Evolutionary conservation across 176 grass and related monocot genomes (phyloP).

Genomic region (Thinopyrum elongatum): DNA sequence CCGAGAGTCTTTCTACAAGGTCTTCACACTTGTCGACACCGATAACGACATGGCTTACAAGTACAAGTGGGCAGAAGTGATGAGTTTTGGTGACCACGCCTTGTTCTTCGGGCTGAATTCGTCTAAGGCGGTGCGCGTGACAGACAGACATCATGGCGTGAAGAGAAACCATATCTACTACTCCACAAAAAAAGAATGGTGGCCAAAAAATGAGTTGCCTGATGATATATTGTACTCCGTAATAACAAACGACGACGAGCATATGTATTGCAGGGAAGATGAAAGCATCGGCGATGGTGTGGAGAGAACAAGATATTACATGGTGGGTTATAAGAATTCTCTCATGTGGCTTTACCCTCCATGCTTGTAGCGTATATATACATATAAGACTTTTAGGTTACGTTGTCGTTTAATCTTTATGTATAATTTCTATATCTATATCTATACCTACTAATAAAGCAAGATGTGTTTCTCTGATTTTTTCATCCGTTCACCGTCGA

Average conservation of each 20-base stretch:
- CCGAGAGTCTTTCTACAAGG: background rate
- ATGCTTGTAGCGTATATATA: background rate
- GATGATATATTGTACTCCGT: background rate
- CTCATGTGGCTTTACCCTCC: background rate
- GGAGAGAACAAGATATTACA: background rate
- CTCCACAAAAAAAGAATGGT: background rate
- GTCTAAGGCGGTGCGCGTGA: background rate
- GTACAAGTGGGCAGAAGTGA: background rate
- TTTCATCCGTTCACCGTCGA: too few relatives aligned
- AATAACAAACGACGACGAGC: background rate
- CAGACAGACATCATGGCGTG: background rate
- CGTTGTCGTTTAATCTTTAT: too few relatives aligned
- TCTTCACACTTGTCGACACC: background rate
- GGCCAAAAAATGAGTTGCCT: background rate
- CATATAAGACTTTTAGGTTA: background rate
- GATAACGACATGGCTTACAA: background rate
- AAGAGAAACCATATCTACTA: background rate
- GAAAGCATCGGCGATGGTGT: background rate
- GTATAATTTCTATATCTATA: too few relatives aligned
- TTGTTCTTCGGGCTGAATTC: background rate
- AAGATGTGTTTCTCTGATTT: too few relatives aligned
- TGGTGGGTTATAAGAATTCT: background rate
- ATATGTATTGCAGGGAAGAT: background rate
- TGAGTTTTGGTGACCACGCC: background rate
- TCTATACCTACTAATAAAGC: too few relatives aligned